Base-by-base conservation (phyloP, 2,329 filamentous ascomycete genomes). In the Fusarium multiceps region DNA sequence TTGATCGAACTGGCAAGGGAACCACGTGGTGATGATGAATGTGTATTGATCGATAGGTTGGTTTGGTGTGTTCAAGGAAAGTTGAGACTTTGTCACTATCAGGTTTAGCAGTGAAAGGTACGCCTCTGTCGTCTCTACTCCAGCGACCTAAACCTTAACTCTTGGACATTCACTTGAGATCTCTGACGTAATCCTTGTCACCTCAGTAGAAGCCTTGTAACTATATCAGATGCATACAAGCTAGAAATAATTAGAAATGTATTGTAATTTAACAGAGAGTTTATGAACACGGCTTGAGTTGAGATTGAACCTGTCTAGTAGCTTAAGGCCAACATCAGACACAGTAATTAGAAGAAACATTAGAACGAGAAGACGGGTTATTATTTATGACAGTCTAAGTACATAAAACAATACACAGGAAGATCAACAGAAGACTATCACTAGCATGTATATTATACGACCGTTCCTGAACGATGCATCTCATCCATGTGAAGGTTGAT, bases 1-100 rank as follows among this genome's bases (percentile, higher is more conserved):
- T 48, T 66, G n/a, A 69, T 56, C 51, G 23, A 47, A 41, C 23
- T 20, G 32, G 18, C 23, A 51, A 51, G 49, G 32, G 28, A 28
- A 28, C 11, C 11, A 28, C 27, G 27, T 28, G 27, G 11, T 28
- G 27, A 28, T 28, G 27, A 6, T 28, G 11, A 28, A 28, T 28
- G 27, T 28, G 27, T 28, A 28, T 27, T 5, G 27, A 27, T 27
- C 27, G 27, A 27, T 11, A 27, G 10, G 27, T 27, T 27, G 25
- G 25, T 27, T 28, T 28, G 10, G 6, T 7, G 30, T 43, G 40
- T 23, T 12, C 1, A 18, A 37, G 9, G 16, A 18, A 18, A 18
- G 34, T 1, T 5, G 16, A 37, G 10, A 37, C 34, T 0, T 37
- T 6, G 34, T 11, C 16, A 2, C 9, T 11, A 6, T 37, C 34